Conservation (phyloP, 2,329 filamentous ascomycete genomes). For the Aaosphaeria pasadenensis region DNA sequence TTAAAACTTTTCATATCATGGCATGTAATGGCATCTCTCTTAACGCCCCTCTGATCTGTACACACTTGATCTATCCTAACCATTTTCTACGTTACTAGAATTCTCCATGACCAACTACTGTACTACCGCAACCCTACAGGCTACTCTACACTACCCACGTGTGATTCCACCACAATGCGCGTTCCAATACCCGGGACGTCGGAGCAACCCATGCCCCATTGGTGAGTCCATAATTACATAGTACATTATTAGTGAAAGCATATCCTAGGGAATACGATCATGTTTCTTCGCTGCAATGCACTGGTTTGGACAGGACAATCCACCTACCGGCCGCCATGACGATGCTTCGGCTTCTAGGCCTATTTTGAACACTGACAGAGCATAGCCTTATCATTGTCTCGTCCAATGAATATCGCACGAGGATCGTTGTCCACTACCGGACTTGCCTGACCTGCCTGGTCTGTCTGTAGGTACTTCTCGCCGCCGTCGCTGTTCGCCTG, state of each 20-base stretch:
- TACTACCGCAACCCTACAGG: too few species aligned
- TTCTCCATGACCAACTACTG: too few species aligned
- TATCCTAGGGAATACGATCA: too few species aligned
- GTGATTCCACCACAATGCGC: too few species aligned
- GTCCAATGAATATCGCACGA: slow-evolving; percentile 32
- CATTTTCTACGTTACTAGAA: not conserved
- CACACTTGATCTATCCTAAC: not conserved
- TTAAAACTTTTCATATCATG: not conserved
- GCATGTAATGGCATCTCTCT: too few species aligned
- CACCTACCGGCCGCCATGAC: not conserved
- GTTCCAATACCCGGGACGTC: too few species aligned
- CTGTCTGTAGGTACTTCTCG: slow-evolving; percentile 23
- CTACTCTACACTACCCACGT: too few species aligned
- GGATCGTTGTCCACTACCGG: slow-evolving; percentile 10
- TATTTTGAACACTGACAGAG: not conserved
- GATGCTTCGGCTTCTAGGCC: not conserved
- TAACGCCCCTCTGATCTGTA: not conserved
- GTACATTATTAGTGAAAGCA: too few species aligned
- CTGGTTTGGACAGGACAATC: too few species aligned
- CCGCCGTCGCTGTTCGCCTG: slow-evolving; percentile 16
- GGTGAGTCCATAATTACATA: too few species aligned
- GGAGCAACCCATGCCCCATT: too few species aligned
- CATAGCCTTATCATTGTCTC: slow-evolving; percentile 14
- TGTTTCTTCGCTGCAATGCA: too few species aligned
- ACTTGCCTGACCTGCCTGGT: slow-evolving; percentile 7